phyloP scores from a whole-genome alignment of 164 flowering plant species.

The Vitis cinerea region DNA sequence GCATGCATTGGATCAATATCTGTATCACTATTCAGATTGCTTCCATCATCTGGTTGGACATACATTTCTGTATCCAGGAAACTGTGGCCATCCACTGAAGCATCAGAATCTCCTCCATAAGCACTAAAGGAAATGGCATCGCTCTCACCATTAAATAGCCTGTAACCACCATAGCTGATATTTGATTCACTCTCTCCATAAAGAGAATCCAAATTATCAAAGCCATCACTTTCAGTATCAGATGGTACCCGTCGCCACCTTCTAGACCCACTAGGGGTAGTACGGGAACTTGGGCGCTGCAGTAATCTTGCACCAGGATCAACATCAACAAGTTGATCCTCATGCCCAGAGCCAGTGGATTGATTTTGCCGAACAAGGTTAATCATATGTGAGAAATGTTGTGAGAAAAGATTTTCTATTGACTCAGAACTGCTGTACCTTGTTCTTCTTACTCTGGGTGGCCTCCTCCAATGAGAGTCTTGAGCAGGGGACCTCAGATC shows the following conservation, averaged over 20 bases:
- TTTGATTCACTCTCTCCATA: conserved; percentile 79
- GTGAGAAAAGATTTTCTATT: conserved; percentile 59
- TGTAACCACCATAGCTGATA: conserved; percentile 52
- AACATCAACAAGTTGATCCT: conserved; percentile 31
- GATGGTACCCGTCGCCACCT: conserved; percentile 68
- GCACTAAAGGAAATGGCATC: conserved; percentile 65
- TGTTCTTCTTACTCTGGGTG: conserved; percentile 31
- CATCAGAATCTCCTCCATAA: conserved; percentile 76
- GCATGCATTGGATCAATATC: conserved; percentile 98
- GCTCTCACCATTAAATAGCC: conserved; percentile 51
- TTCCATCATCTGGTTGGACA: conserved; percentile 43
- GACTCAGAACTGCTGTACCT: conserved; percentile 68
- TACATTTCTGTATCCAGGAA: conserved; percentile 46
- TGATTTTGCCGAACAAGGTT: conserved; percentile 53
- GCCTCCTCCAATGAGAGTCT: conserved; percentile 33
- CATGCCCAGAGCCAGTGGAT: conserved; percentile 29
- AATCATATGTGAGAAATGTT: conserved; percentile 56
- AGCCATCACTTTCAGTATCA: conserved; percentile 75
- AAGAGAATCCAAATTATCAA: conserved; percentile 54
- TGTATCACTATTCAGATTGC: conserved; percentile 55
- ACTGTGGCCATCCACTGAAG: conserved; percentile 59
- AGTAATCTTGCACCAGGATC: conserved; percentile 30
- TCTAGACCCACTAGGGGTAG: conserved; percentile 69
- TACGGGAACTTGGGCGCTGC: conserved; percentile 46
- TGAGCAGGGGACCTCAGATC: conserved; percentile 40